Conservation (phyloP, 1,139 yeast genomes). For the Pichia terricola region DNA sequence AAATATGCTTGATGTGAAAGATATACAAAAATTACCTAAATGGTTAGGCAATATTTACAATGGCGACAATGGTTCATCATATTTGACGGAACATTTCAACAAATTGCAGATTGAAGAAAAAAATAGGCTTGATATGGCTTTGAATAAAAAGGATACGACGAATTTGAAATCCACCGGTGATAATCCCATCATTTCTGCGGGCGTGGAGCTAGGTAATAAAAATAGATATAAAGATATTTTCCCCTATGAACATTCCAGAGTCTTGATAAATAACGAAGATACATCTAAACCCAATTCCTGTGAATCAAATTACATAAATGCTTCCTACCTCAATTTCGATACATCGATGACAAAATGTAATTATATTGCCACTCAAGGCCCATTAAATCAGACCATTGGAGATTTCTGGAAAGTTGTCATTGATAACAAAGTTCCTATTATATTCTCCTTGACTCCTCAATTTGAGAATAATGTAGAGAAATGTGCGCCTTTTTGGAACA, state of each 20-base stretch:
- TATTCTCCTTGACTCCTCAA: conserved; percentile 44
- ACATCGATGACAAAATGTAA: conserved; percentile 21
- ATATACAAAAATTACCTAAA: conserved; percentile 24
- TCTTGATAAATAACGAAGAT: conserved; percentile 28
- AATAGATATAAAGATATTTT: conserved; percentile 49
- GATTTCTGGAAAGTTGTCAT: conserved; percentile 47
- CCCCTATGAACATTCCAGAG: conserved; percentile 46
- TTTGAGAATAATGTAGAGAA: conserved; percentile 43
- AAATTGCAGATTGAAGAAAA: conserved; percentile 28
- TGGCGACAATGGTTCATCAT: conserved; percentile 23
- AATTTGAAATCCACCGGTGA: conserved; percentile 8
- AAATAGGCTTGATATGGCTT: conserved; percentile 26
- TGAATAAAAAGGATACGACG: conserved; percentile 16
- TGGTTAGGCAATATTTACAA: conserved; percentile 29
- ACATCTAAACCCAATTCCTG: background rate
- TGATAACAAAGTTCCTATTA: conserved; percentile 33
- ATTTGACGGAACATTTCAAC: conserved; percentile 25
- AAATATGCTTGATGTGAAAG: conserved; percentile 15
- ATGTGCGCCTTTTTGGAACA: conserved; percentile 47
- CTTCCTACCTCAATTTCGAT: conserved; percentile 28
- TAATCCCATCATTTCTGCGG: conserved; percentile 27
- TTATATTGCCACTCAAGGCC: conserved; percentile 51
- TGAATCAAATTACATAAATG: conserved; percentile 29
- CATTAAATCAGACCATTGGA: conserved; percentile 43
- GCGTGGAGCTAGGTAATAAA: conserved; percentile 46